These are phyloP conservation scores for Rhodamnia argentea DNA, from an alignment of 345 rosid species.

Conservation along the genomic window DNA sequence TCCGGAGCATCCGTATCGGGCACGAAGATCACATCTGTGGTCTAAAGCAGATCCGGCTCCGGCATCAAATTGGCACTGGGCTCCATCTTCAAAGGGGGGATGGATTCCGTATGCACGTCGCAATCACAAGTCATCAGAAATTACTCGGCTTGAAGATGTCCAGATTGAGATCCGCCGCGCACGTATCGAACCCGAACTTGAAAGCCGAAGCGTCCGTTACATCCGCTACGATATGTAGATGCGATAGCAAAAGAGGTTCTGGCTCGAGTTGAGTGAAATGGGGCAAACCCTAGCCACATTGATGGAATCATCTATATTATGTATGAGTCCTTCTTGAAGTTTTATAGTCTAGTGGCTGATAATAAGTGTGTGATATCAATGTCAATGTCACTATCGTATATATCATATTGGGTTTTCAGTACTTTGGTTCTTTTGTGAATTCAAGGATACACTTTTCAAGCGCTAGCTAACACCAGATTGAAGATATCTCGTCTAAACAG, in stretches of 20 bases:
- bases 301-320: neutral
- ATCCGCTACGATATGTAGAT: neutral
- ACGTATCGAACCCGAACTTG: neutral
- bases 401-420: too few species aligned
- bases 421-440: neutral
- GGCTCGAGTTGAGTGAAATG: neutral
- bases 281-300: neutral
- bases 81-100: neutral
- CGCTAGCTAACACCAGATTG: neutral
- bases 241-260: neutral
- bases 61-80: neutral
- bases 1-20: too few species aligned
- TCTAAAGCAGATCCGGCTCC: neutral
- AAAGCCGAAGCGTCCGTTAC: neutral
- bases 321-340: too few species aligned
- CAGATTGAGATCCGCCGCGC: neutral
- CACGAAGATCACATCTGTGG: too few species aligned
- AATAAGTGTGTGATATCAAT: too few species aligned
- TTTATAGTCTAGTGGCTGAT: too few species aligned
- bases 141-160: neutral
- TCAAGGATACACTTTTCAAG: neutral
- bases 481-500: too few species aligned
- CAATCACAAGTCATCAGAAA: neutral
- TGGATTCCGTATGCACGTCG: neutral
- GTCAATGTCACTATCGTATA: too few species aligned